phyloP scores from a whole-genome alignment of 306 rosid species.

The Quercus wislizeni region DNA sequence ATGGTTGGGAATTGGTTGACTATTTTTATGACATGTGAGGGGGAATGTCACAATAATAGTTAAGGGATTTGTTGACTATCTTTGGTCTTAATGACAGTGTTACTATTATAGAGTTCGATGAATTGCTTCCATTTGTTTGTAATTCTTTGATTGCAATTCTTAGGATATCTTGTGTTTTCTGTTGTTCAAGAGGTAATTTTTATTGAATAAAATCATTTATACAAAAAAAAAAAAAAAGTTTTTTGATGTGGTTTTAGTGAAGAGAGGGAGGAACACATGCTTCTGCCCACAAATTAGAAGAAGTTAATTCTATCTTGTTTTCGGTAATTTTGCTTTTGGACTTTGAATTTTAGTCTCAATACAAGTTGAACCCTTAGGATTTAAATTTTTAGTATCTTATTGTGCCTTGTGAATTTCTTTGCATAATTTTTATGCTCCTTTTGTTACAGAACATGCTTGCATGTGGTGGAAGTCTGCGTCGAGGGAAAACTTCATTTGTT shows the following conservation, averaged over 20 bases:
- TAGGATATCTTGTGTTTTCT: too few species aligned
- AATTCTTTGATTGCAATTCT: too few species aligned
- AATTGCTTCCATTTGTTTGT: too few species aligned
- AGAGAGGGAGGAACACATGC: neutral
- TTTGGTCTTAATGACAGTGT: too few species aligned
- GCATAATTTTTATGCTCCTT: neutral
- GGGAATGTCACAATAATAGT: too few species aligned
- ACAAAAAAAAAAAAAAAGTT: too few species aligned
- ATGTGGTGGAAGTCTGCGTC: constrained; percentile 53
- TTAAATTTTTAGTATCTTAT: neutral
- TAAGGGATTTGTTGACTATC: too few species aligned
- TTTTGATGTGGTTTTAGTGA: neutral
- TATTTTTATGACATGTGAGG: too few species aligned
- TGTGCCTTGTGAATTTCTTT: neutral
- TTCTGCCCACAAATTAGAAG: neutral
- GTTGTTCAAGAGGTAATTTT: too few species aligned
- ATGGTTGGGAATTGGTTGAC: neutral
- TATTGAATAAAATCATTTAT: too few species aligned
- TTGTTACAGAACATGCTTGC: constrained; percentile 49
- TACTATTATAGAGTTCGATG: too few species aligned
- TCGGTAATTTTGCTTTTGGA: neutral
- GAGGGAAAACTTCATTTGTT: constrained; percentile 94
- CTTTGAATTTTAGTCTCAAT: neutral
- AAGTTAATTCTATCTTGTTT: neutral
- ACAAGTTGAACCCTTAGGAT: neutral